These are phyloP conservation scores for Sherardia arvensis DNA, from an alignment of 257 asterid species.

Conservation along the genomic window DNA sequence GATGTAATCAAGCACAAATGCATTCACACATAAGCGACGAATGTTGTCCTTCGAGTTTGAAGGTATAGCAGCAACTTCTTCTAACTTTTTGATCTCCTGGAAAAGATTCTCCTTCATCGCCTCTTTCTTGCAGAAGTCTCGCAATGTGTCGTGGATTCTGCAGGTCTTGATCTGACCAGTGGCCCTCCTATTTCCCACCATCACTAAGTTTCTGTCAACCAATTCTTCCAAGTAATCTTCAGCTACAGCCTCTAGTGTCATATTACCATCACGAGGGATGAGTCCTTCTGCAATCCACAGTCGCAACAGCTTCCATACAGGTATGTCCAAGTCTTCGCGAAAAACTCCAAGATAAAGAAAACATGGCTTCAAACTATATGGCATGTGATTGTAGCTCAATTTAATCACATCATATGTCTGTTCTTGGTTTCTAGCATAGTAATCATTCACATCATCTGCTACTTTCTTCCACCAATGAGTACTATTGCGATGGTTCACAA, in stretches of 20 bases:
- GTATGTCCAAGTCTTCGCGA: constrained; percentile 18
- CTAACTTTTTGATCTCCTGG: constrained; percentile 2
- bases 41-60: neutral
- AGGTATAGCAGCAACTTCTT: neutral
- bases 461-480: constrained; percentile 19
- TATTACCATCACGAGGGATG: neutral
- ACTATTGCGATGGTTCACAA: neutral
- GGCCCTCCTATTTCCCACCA: constrained; percentile 11
- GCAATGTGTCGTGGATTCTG: constrained; percentile 12
- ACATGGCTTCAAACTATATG: constrained; percentile 17
- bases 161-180: constrained; percentile 21
- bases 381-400: constrained; percentile 20
- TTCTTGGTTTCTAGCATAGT: neutral
- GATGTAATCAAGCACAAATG: neutral
- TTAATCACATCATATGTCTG: constrained; percentile 7
- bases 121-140: constrained; percentile 15
- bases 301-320: constrained; percentile 15
- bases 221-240: constrained; percentile 20
- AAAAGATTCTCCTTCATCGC: constrained; percentile 15
- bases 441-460: constrained; percentile 13
- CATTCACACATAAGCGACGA: constrained; percentile 12
- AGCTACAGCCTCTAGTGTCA: constrained; percentile 15
- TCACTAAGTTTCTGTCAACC: constrained; percentile 11
- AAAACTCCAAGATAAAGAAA: constrained; percentile 23
- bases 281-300: constrained; percentile 30